Evolutionary conservation across 163 green algal genomes (phyloP), one percentile per base, ranked within the genome.

Genomic region (Dunaliella salina): DNA sequence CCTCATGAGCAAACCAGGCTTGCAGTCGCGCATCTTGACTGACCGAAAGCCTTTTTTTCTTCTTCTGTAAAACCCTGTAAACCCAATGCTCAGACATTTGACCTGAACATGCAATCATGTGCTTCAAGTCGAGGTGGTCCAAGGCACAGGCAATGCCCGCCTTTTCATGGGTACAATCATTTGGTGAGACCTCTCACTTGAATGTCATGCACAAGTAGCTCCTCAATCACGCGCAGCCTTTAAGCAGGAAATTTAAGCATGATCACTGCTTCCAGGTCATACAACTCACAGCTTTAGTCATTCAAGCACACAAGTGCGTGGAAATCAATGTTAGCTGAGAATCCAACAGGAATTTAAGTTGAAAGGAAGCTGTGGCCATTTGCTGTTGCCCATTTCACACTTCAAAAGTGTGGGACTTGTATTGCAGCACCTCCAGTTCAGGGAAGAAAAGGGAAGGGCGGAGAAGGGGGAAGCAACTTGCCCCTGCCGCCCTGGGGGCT

Each of bases 141-240:
- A 94, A 40, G 12, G 50, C 59, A 57, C 89, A 87, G 15, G 86
- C 90, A 45, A 95, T 90, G 40, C 86, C 91, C 71, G 93, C 87
- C 89, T 95, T 91, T 78, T 94, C 90, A n/a, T 85, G 35, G 0
- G 85, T 88, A 34, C 89, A 88, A 29, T 91, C 92, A 75, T 95
- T 91, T n/a, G 90, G 91, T 83, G 46, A 85, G 46, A 89, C 88
- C 33, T 86, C 84, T 35, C 81, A 81, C 34, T 84, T 78, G 85
- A 90, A 50, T 15, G 8, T 50, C 80, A 30, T 59, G 50, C 35
- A 92, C 92, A 32, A 83, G 84, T 0, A 88, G n/a, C n/a, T n/a
- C n/a, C n/a, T n/a, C n/a, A n/a, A n/a, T n/a, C n/a, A n/a, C n/a
- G n/a, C n/a, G n/a, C n/a, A n/a, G n/a, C n/a, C n/a, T n/a, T n/a